Evolutionary conservation across 1,139 yeast genomes (phyloP).

Genomic region (Candida smagusa): DNA sequence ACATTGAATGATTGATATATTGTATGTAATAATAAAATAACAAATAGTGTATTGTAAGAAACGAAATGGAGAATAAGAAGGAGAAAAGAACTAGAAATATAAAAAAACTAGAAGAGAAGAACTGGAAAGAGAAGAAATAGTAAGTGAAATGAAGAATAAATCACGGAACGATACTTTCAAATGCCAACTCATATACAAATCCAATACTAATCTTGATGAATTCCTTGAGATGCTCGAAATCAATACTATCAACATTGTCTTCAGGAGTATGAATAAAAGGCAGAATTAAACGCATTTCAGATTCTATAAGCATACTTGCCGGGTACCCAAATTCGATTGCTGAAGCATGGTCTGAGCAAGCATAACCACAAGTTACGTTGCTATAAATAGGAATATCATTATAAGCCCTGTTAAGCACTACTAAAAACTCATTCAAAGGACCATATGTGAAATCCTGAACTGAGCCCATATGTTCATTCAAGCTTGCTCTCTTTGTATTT

Average conservation of each 20-base stretch:
- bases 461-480: constrained; percentile 76
- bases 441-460: constrained; percentile 71
- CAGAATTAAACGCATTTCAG: constrained; percentile 59
- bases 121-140: no score
- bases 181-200: constrained; percentile 57
- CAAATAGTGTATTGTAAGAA: neutral
- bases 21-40: constrained; percentile 2
- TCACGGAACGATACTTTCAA: no score
- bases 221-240: constrained; percentile 65
- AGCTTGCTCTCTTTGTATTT: constrained; percentile 49
- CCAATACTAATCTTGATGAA: constrained; percentile 75
- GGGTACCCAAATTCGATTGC: constrained; percentile 83
- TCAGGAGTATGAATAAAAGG: constrained; percentile 70
- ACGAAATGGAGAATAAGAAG: no score
- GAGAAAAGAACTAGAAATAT: neutral
- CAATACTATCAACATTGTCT: constrained; percentile 74
- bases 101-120: neutral
- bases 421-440: constrained; percentile 58
- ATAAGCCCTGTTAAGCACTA: constrained; percentile 56
- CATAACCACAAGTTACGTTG: constrained; percentile 82
- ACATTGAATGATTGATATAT: constrained; percentile 22
- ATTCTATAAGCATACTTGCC: constrained; percentile 75
- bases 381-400: constrained; percentile 58
- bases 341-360: constrained; percentile 90
- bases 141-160: no score